Percentiles rank a stretch among this genome's conserved stretches.
These are phyloP conservation scores for Pulicaria dysenterica DNA, from an alignment of 129 eudicot species.

Conservation along the genomic window DNA sequence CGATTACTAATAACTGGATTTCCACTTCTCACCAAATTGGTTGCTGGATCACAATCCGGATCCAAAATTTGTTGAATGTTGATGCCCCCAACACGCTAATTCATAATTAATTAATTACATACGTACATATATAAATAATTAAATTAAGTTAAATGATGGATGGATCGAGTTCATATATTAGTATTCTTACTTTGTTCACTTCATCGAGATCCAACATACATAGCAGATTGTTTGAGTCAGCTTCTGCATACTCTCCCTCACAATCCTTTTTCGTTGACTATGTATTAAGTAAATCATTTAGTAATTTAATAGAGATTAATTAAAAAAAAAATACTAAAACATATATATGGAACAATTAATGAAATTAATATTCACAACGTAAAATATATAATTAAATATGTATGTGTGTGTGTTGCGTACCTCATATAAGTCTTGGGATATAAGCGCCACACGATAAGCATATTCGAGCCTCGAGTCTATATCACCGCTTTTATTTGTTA, in stretches of 20 bases:
- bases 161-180: not conserved
- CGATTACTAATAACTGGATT: conserved; percentile 17
- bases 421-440: conserved; percentile 42
- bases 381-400: too few species aligned
- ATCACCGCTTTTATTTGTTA: conserved; percentile 31
- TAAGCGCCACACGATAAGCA: conserved; percentile 40
- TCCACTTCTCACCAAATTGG: conserved; percentile 31
- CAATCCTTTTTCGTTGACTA: conserved; percentile 30
- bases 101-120: too few species aligned
- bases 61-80: conserved; percentile 43
- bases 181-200: conserved; percentile 29
- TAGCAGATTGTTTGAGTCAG: conserved; percentile 24
- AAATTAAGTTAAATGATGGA: too few species aligned
- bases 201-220: conserved; percentile 29
- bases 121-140: too few species aligned
- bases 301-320: too few species aligned
- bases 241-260: conserved; percentile 39
- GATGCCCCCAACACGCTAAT: conserved; percentile 30
- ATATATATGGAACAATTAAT: too few species aligned
- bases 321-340: not conserved
- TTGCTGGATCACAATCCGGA: conserved; percentile 39
- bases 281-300: too few species aligned
- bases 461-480: conserved; percentile 33
- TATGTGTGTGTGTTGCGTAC: not conserved
- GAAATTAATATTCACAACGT: not conserved